A percentile compares a stretch with the other conserved stretches of the same genome.
phyloP scores from a whole-genome alignment of 2,329 filamentous ascomycete genomes.

The Pestalotiopsis sp. region DNA sequence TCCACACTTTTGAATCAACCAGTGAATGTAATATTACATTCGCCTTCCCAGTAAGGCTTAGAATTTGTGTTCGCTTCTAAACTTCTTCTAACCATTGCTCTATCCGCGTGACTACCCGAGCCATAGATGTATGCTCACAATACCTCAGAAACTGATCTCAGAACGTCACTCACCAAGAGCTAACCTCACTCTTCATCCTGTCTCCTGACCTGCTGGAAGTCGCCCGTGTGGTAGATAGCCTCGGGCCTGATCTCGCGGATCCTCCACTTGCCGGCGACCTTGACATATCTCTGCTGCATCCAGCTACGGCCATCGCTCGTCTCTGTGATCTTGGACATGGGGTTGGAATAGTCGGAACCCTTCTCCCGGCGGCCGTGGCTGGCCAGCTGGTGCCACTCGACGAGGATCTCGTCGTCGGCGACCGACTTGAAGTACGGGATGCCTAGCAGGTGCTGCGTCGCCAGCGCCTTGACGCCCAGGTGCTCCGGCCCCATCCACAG shows the following conservation, averaged over 20 bases:
- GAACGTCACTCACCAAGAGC: neutral
- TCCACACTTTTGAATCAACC: neutral
- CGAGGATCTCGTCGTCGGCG: neutral
- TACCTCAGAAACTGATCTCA: too few species aligned
- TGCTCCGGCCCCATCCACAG: neutral
- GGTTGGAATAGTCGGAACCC: neutral
- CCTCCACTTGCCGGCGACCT: neutral
- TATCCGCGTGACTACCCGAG: too few species aligned
- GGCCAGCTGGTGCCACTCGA: slow-evolving; percentile 10
- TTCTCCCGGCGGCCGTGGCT: slow-evolving; percentile 1
- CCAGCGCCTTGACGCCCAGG: slow-evolving; percentile 5
- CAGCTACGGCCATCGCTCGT: slow-evolving; percentile 2
- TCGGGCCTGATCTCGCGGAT: slow-evolving; percentile 2
- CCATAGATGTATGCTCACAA: too few species aligned
- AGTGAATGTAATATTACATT: too few species aligned
- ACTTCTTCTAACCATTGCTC: too few species aligned
- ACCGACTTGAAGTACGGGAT: slow-evolving; percentile 8
- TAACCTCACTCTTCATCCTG: neutral
- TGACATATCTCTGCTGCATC: slow-evolving; percentile 6
- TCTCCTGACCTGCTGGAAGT: neutral
- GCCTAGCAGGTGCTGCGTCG: slow-evolving; percentile 7
- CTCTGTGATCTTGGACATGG: slow-evolving; percentile 7
- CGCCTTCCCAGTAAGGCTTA: too few species aligned
- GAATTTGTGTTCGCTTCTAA: too few species aligned
- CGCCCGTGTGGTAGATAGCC: slow-evolving; percentile 7